phyloP scores from a whole-genome alignment of 1,284 basidiomycete species.

The Cryptococcus jaspeensis region DNA sequence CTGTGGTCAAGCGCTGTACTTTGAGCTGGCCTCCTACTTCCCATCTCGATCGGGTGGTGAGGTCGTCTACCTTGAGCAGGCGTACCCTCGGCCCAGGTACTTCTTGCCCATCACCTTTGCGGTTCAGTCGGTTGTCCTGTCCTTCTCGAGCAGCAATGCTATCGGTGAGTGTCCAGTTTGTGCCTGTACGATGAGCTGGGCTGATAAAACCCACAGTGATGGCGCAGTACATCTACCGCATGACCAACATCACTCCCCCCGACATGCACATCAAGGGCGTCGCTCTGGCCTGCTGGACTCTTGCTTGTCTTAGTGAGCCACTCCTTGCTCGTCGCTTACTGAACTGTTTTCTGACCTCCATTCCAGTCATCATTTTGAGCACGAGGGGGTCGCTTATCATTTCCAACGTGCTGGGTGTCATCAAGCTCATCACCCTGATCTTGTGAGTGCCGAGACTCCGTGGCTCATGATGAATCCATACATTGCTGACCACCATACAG shows the following conservation, averaged over 20 bases:
- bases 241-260: constrained; percentile 10
- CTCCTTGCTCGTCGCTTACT: not conserved
- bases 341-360: too few relatives aligned
- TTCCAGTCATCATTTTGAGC: constrained; percentile 11
- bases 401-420: constrained; percentile 19
- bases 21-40: constrained; percentile 26
- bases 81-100: constrained; percentile 22
- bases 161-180: constrained; percentile 12
- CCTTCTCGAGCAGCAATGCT: constrained; percentile 23
- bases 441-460: not conserved
- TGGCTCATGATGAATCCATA: not conserved
- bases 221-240: constrained; percentile 21
- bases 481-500: not conserved
- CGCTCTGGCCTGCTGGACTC: constrained; percentile 15
- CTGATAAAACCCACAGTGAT: constrained; percentile 1
- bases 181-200: not conserved
- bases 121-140: constrained; percentile 8
- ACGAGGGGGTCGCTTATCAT: constrained; percentile 11
- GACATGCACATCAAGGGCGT: constrained; percentile 20
- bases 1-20: constrained; percentile 26
- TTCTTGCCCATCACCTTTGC: constrained; percentile 27
- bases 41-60: constrained; percentile 19
- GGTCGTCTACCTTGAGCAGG: constrained; percentile 37
- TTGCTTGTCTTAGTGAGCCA: constrained; percentile 6
- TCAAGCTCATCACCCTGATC: constrained; percentile 22